Base-by-base conservation (phyloP, 2,329 filamentous ascomycete species). In the Talaromyces sp. region DNA sequence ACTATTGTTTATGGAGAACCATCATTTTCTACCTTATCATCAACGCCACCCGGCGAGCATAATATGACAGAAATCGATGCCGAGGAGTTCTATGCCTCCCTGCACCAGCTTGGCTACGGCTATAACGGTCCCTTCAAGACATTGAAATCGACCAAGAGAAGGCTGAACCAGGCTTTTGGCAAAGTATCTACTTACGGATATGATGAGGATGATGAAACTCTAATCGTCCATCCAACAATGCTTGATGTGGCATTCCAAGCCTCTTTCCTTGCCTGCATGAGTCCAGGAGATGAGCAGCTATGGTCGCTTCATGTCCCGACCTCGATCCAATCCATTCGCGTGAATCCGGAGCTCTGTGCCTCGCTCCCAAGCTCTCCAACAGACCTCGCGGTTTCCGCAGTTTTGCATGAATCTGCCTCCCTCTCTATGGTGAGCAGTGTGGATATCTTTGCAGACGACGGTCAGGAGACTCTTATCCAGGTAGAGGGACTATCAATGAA, bases 1-100 rank as follows among this genome's bases (percentile, higher is more conserved):
- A 37, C 17, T 17, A n/a, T 51, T 68, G 33, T 57, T 62, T 1
- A 59, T 65, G 6, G 65, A 29, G 49, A 50, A 3, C 27, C 32
- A 3, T 58, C 60, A 16, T 24, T 62, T 3, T n/a, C n/a, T 17
- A 19, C 13, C 10, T 17, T 37, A 37, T 17, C 35, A 19, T n/a
- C 17, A n/a, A 17, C 13, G n/a, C 35, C n/a, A 19, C 7, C n/a
- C 35, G n/a, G 17, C 8, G n/a, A n/a, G 35, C 13, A n/a, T 37
- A n/a, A 37, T 17, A 37, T 37, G 35, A 37, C 6, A n/a, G 54
- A 54, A 1, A 32, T 65, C 10, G 58, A 65, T 11, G 35, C 47
- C 1, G 60, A 66, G 11, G 35, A 50, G 5, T 68, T 68, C 44
- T 69, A 70, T 47, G 52, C 48, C 19, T 52, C 54, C 3, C 47